Base-by-base conservation (phyloP, 2,329 filamentous ascomycete genomes). In the Camptophora hylomeconis region DNA sequence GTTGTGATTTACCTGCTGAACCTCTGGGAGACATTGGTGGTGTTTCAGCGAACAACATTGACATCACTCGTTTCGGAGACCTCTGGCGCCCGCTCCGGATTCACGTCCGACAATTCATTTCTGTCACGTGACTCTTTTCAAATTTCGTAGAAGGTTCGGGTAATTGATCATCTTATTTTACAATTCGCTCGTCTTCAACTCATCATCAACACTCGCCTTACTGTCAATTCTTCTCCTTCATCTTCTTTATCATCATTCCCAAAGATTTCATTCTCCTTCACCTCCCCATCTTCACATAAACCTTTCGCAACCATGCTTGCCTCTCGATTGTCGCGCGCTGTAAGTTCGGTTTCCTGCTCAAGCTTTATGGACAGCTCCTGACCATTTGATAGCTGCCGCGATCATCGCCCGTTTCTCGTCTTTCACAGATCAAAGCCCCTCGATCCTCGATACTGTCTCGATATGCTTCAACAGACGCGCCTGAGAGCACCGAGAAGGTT, bases 381-480 rank as follows among this genome's bases (percentile, higher is more conserved):
- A 31, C 24, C 16, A 18, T 24, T 20, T 8, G 29, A 53, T 45
- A 86, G 80, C 72, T 92, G 60, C 81, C 83, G 53, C 74, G 83
- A 69, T 75, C 80, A 56, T 64, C 77, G 50, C 61, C 72, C 54
- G 65, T 75, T 56, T 64, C 74, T 54, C 77, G 78, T 59, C 67
- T 75, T 51, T 67, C 75, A 48, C 65, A 70, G 52, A 60, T 75
- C 55, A 75, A 76, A 62, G 71, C 77, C 48, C 75, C 82, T 43
- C 58, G 81, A 49, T 68, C 68, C 44, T 73, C 80, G 42, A 72
- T 73, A 49, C 82, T 87, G 56, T 73, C 77, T 52, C 70, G 80
- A 50, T 83, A 80, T 65, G 78, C 80, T 58, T 79, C 75, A 21
- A 78, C 80, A 45, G 75, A 80, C 38, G 50, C 58, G 53, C 56